Conservation (phyloP, 257 asterid species). For the Capsicum chinense region DNA sequence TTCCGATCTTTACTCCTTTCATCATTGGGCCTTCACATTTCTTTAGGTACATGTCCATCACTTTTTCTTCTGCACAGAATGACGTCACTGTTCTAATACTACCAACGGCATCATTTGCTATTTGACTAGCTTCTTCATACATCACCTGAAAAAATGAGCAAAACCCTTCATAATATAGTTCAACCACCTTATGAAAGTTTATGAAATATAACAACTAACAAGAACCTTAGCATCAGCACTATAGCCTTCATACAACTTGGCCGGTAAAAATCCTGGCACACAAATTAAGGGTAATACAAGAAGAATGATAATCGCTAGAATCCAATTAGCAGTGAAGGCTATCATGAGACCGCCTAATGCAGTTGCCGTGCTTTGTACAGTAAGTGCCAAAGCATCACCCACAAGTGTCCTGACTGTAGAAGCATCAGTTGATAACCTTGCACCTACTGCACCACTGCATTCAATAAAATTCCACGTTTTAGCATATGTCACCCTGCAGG, state of each 20-base stretch:
- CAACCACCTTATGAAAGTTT: neutral
- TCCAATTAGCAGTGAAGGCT: constrained; percentile 41
- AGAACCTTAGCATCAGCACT: constrained; percentile 34
- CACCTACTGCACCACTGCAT: constrained; percentile 44
- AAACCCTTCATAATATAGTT: neutral
- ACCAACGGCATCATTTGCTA: constrained; percentile 43
- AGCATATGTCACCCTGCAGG: neutral
- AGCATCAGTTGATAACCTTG: constrained; percentile 40
- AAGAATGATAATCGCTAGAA: constrained; percentile 38
- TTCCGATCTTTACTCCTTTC: constrained; percentile 33
- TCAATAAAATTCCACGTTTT: neutral
- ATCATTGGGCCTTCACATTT: constrained; percentile 33
- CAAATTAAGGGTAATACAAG: constrained; percentile 27
- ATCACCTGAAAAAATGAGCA: constrained; percentile 25
- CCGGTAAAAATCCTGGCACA: constrained; percentile 31
- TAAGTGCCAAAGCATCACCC: constrained; percentile 35
- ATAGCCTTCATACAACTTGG: constrained; percentile 31
- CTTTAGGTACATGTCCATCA: constrained; percentile 37
- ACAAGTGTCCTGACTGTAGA: constrained; percentile 34
- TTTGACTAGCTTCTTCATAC: constrained; percentile 38
- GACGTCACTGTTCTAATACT: constrained; percentile 39
- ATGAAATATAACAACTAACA: neutral
- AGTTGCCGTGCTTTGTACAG: constrained; percentile 43
- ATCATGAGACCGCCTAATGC: constrained; percentile 38
- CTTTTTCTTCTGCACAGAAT: constrained; percentile 42